These are phyloP conservation scores for Blastocystis sp. DNA, from an alignment of 352 stramenopile genomes.

Conservation along the genomic window DNA sequence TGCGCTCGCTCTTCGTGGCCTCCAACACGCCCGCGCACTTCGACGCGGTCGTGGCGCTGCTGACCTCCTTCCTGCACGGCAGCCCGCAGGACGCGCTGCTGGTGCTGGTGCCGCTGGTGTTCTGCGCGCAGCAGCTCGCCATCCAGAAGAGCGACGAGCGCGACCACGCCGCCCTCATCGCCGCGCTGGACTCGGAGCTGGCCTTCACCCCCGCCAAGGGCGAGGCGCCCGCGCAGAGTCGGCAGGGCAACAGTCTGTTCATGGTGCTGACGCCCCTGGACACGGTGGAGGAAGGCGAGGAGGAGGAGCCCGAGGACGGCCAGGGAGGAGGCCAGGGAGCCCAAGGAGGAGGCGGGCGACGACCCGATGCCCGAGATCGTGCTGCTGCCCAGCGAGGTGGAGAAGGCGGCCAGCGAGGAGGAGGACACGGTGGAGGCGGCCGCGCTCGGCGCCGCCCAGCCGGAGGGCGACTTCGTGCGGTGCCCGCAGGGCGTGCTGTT, in stretches of 20 bases:
- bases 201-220: conserved; percentile 32
- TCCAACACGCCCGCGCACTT: conserved; percentile 27
- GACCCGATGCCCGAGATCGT: too few species aligned
- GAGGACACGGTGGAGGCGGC: too few species aligned
- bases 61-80: conserved; percentile 3
- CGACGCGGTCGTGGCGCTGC: background rate
- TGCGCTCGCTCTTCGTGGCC: conserved; percentile 28
- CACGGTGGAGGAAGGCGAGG: conserved; percentile 37
- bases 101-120: conserved; percentile 26
- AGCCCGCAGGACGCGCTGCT: background rate
- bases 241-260: conserved; percentile 8
- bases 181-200: conserved; percentile 5
- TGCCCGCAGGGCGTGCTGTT: too few species aligned
- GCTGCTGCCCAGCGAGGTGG: too few species aligned
- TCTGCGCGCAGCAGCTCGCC: conserved; percentile 25
- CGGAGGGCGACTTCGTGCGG: too few species aligned
- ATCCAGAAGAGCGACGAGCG: conserved; percentile 31
- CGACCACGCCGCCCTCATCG: background rate
- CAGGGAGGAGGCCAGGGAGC: background rate
- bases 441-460: too few species aligned
- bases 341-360: background rate
- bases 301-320: conserved; percentile 37
- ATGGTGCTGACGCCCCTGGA: conserved; percentile 26
- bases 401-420: too few species aligned
- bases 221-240: background rate